Base-by-base conservation (phyloP, 345 rosid genomes). In the Hibiscus tridactylites region DNA sequence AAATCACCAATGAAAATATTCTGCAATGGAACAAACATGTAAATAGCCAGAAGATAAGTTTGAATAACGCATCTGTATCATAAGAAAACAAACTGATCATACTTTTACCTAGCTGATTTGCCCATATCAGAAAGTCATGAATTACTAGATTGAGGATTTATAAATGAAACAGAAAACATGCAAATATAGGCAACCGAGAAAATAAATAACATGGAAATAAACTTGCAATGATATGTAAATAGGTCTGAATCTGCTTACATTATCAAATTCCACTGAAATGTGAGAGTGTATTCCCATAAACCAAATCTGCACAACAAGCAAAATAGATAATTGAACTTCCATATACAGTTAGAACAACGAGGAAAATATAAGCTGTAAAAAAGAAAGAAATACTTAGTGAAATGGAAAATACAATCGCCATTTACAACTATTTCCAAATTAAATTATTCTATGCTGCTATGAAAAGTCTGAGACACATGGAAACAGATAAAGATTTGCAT, bases 261-360 rank as follows among this genome's bases (percentile, higher is more conserved):
- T 90, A 70, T 90, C 92, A 70, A 90, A 88, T 71, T 88, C 96
- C 68, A 78, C 83, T 3, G 92, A 86, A 56, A 90, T 85, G 67
- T 90, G 92, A 62, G 90, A 88, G 77, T 88, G 84, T 75, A 85
- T 88, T 17, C 96, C 87, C 96, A 86, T 90, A 75, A 90, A 85
- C 87, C 85, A 78, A 70, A 90, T 77, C 96, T 90, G 61, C 80
- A 89, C 49, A 83, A 65, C 12, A 39, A 39, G 44, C 44, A 71
- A 80, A 68, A 76, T 35, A 71, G 59, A 81, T 33, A 50, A 70
- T 53, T 63, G 74, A 72, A 70, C 24, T 61, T 33, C 28, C 57
- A 67, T 60, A 42, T 15, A 33, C 17, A 54, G 10, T 7, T 54
- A 1, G 11, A 42, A 16, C 71, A 39, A n/a, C 0, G 26, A 71